A percentile compares a stretch with the other conserved stretches of the same genome.
phyloP scores from a whole-genome alignment of 345 rosid genomes.

The Limnanthes douglasii region DNA sequence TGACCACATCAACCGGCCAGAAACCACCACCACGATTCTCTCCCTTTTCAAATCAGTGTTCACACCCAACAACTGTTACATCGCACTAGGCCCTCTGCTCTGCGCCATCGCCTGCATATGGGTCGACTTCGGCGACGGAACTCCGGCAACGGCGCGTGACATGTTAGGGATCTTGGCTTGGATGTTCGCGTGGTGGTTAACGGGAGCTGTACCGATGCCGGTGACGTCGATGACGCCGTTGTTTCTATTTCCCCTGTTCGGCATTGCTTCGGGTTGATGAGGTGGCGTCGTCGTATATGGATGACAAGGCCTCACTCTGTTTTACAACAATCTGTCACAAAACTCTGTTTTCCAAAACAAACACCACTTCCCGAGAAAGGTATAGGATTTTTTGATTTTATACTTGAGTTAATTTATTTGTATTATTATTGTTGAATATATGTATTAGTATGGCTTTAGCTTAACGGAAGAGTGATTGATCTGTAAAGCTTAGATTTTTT shows the following conservation, averaged over 20 bases:
- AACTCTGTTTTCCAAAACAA: too few species aligned
- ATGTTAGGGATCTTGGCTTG: constrained; percentile 70
- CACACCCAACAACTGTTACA: constrained; percentile 30
- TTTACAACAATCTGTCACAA: too few species aligned
- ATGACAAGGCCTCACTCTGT: constrained; percentile 63
- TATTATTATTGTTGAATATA: too few species aligned
- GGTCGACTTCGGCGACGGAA: constrained; percentile 28
- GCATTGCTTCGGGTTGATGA: constrained; percentile 49
- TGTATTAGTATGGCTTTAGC: too few species aligned
- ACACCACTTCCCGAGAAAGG: too few species aligned
- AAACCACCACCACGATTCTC: too few species aligned
- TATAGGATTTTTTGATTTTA: too few species aligned
- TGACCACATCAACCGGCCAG: constrained; percentile 6
- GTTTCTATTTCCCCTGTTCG: constrained; percentile 74
- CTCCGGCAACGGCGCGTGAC: constrained; percentile 30
- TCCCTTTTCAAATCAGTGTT: constrained; percentile 17
- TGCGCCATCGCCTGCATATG: constrained; percentile 30
- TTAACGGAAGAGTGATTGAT: too few species aligned
- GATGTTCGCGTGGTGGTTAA: constrained; percentile 86
- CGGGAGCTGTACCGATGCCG: constrained; percentile 94
- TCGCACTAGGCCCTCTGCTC: constrained; percentile 53
- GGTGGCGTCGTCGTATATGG: too few species aligned
- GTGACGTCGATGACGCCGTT: constrained; percentile 83
- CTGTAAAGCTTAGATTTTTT: too few species aligned
- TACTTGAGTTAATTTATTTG: too few species aligned